Evolutionary conservation across 768 basidiomycete genomes (phyloP).

Genomic region (Cubamyces sp.): DNA sequence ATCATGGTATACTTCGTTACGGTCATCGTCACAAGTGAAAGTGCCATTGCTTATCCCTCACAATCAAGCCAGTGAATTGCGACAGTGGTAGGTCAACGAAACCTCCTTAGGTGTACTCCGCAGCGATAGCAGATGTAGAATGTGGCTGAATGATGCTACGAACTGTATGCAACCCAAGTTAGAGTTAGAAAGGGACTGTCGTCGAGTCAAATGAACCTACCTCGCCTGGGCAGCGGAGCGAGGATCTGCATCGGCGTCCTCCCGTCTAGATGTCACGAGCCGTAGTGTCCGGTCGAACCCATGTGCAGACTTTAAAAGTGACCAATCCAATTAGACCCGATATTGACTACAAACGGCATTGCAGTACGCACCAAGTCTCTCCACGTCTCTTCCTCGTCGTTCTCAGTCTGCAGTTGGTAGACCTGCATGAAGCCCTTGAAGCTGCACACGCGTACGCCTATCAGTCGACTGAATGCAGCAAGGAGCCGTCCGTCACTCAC

Average conservation of each 20-base stretch:
- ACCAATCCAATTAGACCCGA: not conserved
- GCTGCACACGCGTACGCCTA: conserved; percentile 38
- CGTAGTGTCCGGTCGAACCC: conserved; percentile 73
- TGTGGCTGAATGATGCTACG: not conserved
- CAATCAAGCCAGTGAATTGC: too few species aligned
- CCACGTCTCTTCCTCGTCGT: conserved; percentile 86
- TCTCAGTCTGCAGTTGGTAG: conserved; percentile 84
- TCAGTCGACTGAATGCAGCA: not conserved
- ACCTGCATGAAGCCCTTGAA: conserved; percentile 83
- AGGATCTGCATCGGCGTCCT: conserved; percentile 45
- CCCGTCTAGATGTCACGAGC: conserved; percentile 59
- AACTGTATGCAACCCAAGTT: not conserved
- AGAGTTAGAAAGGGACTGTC: not conserved
- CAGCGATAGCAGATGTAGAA: too few species aligned
- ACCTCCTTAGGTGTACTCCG: too few species aligned
- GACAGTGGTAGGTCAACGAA: too few species aligned
- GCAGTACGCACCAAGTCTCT: conserved; percentile 63
- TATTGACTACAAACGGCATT: not conserved
- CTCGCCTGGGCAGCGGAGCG: conserved; percentile 1
- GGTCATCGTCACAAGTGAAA: not conserved
- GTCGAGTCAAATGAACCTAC: conserved; percentile 12
- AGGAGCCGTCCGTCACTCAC: conserved; percentile 45
- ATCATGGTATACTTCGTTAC: conserved; percentile 2
- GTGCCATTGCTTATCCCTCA: too few species aligned
- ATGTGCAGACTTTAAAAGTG: conserved; percentile 58